Evolutionary conservation across 2,329 filamentous ascomycete species (phyloP).

Genomic region (Apiospora pterosperma): DNA sequence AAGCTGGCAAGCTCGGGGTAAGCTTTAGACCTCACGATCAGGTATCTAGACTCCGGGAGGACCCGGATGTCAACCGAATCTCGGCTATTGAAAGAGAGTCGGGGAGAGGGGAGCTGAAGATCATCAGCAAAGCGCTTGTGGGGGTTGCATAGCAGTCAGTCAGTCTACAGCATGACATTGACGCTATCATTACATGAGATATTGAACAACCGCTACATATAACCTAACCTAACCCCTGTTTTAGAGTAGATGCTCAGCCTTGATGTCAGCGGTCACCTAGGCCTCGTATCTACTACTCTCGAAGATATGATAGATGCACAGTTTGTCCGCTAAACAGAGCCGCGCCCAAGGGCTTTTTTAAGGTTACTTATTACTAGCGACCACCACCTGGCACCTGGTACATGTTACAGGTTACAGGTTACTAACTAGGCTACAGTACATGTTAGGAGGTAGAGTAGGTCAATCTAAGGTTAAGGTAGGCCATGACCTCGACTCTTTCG

Average conservation of each 20-base stretch:
- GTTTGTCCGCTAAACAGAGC: too few species aligned
- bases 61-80: too few species aligned
- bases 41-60: neutral
- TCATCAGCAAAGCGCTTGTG: neutral
- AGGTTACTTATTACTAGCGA: too few species aligned
- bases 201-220: too few species aligned
- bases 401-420: too few species aligned
- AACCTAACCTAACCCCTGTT: too few species aligned
- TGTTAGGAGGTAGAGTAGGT: too few species aligned
- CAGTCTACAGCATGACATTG: too few species aligned
- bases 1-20: neutral
- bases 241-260: neutral
- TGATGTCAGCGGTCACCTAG: neutral
- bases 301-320: too few species aligned
- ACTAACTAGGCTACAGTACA: neutral
- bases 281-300: too few species aligned
- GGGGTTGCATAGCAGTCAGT: neutral
- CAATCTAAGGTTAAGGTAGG: neutral
- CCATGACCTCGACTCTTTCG: neutral
- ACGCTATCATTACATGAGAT: neutral
- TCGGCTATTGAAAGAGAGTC: neutral
- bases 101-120: neutral
- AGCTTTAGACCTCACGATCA: neutral
- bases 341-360: too few species aligned
- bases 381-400: too few species aligned